phyloP scores from a whole-genome alignment of 768 basidiomycete genomes.

The Porphyrellus cyaneotinctus region DNA sequence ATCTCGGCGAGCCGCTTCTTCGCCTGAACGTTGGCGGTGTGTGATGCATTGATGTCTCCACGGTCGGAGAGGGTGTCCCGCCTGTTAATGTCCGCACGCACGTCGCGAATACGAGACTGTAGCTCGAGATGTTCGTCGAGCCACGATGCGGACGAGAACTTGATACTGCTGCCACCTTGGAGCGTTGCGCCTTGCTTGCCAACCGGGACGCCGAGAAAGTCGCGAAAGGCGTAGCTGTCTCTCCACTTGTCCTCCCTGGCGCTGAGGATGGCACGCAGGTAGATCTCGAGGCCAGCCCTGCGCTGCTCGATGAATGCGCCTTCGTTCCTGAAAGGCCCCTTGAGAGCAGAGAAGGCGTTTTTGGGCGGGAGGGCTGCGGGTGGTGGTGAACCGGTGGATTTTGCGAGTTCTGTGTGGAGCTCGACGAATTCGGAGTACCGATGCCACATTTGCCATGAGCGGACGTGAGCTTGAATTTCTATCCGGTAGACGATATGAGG shows the following conservation, averaged over 20 bases:
- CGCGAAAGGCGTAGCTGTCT: constrained; percentile 69
- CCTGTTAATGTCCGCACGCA: constrained; percentile 83
- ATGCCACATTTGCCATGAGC: constrained; percentile 91
- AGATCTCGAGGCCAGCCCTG: constrained; percentile 69
- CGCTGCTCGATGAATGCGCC: constrained; percentile 72
- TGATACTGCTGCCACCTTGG: constrained; percentile 31
- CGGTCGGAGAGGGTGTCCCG: constrained; percentile 79
- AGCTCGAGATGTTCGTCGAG: constrained; percentile 83
- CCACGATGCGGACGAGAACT: constrained; percentile 80
- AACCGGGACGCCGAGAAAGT: constrained; percentile 82
- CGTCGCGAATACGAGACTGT: constrained; percentile 69
- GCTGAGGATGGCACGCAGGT: constrained; percentile 81
- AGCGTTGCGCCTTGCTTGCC: constrained; percentile 43
- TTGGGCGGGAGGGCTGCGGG: constrained; percentile 84
- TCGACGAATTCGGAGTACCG: constrained; percentile 95
- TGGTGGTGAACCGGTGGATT: constrained; percentile 75
- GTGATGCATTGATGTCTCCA: constrained; percentile 69
- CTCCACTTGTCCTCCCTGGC: constrained; percentile 83
- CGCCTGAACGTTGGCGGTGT: constrained; percentile 77
- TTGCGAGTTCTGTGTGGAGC: constrained; percentile 75
- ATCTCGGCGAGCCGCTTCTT: constrained; percentile 80
- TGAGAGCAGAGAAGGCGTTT: constrained; percentile 66
- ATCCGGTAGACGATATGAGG: constrained; percentile 81
- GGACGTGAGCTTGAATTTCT: constrained; percentile 81
- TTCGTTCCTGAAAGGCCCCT: constrained; percentile 47